Conservation (phyloP, 495 filamentous ascomycete species). For the Lepraria neglecta region DNA sequence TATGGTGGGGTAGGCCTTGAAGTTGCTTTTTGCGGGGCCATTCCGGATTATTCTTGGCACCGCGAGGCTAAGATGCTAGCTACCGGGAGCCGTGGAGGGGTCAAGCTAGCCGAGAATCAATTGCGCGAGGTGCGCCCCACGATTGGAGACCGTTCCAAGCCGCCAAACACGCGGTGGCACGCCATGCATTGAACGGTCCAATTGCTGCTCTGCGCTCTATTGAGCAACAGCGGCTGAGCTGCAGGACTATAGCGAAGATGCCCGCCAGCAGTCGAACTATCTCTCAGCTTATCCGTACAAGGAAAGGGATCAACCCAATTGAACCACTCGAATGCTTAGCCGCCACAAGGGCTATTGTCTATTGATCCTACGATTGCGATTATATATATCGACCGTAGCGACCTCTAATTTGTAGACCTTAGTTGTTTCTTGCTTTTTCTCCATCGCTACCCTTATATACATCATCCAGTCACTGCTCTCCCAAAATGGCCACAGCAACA, state of each 20-base stretch:
- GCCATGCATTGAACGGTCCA: not conserved
- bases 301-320: constrained; percentile 2
- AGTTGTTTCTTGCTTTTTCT: not conserved
- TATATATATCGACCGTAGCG: not conserved
- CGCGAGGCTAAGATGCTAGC: not conserved
- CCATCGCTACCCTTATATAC: constrained; percentile 1
- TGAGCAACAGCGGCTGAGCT: not conserved
- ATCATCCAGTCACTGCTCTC: not conserved
- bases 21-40: no score
- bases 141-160: not conserved
- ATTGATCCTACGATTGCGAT: constrained; percentile 5
- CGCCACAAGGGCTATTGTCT: not conserved
- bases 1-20: no score
- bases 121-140: not conserved
- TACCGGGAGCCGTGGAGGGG: not conserved
- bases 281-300: not conserved
- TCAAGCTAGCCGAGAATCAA: no score
- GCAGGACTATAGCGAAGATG: constrained; percentile 2
- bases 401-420: not conserved
- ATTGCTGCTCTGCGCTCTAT: not conserved
- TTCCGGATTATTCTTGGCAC: no score
- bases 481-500: constrained; percentile 9
- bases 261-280: constrained; percentile 9
- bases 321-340: not conserved
- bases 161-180: not conserved